Conservation (phyloP, 2,329 filamentous ascomycete species). For the Cladorrhinum sp. region DNA sequence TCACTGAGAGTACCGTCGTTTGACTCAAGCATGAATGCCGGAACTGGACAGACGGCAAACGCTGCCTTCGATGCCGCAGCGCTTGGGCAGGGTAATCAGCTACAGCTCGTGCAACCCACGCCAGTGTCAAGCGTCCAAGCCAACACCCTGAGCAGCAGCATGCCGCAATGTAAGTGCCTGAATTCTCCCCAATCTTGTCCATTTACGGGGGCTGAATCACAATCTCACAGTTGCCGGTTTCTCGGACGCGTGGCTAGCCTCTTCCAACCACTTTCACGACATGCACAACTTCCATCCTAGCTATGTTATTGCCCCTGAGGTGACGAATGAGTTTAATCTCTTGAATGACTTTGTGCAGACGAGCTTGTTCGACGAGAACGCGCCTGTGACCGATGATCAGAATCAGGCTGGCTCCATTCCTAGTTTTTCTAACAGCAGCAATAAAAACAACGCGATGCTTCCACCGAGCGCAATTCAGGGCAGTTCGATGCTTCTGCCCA, state of each 20-base stretch:
- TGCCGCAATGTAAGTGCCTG: constrained; percentile 69
- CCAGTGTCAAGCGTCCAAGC: constrained; percentile 65
- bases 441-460: constrained; percentile 33
- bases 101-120: constrained; percentile 71
- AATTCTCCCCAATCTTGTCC: constrained; percentile 13
- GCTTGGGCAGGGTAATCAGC: constrained; percentile 50
- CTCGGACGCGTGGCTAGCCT: constrained; percentile 73
- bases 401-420: constrained; percentile 48
- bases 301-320: constrained; percentile 90
- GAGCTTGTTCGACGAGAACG: constrained; percentile 81
- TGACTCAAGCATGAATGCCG: constrained; percentile 35
- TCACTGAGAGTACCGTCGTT: constrained; percentile 55
- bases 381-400: constrained; percentile 66
- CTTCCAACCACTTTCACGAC: constrained; percentile 86
- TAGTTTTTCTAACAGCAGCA: constrained; percentile 39
- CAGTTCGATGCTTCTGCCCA: constrained; percentile 49
- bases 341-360: constrained; percentile 95
- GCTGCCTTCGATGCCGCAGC: constrained; percentile 43
- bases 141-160: constrained; percentile 57
- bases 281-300: constrained; percentile 92
- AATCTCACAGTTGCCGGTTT: constrained; percentile 66
- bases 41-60: constrained; percentile 40
- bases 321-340: constrained; percentile 94
- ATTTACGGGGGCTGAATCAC: constrained; percentile 25
- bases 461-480: constrained; percentile 37